Base-by-base conservation (phyloP, 2,329 filamentous ascomycete genomes). In the Aureobasidium sp. region DNA sequence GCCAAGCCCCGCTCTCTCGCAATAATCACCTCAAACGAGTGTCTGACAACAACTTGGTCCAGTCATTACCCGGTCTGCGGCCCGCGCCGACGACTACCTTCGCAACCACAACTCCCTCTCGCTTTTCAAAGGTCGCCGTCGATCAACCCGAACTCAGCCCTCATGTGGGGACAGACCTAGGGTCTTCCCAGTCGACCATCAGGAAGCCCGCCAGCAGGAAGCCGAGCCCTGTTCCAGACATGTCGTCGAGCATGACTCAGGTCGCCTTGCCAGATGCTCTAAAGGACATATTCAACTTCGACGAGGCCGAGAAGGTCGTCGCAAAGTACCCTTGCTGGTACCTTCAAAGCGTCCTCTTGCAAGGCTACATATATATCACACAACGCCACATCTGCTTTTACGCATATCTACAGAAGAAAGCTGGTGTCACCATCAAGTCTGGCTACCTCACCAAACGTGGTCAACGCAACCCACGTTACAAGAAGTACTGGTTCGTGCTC, bases 331-430 rank as follows among this genome's bases (percentile, higher is more conserved):
- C 91, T 9, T 97, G 93, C 76, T 97, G 91, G 86, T 78, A 97
- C 42, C 77, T 97, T 37, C 91, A 97, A 72, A 96, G 89, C 70
- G 91, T 96, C 48, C 79, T 97, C 33, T 81, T 97, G 9, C 91
- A 97, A 71, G 94, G 94, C 6, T 97, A 94, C 72, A 87, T 99
- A 82, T 97, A 97, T 76, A 90, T 99, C 70, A 97, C 94, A 0
- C 81, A 88, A 64, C 89, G 87, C 68, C 94, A 99, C 72, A 89
- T 97, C 64, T 97, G 92, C 76, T 99, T 97, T 73, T 97, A 97
- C 72, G 91, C 94, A 42, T 97, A 97, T 72, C 82, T 97, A n/a
- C 91, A 91, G 7, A 95, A 92, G 79, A 96, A 94, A 80, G 85
- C 88, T 57, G 88, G 49, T n/a, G 42, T 48, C 5, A 82, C 89